A percentile compares a stretch with the other conserved stretches of the same genome.
phyloP scores from a whole-genome alignment of 768 basidiomycete species.

The Sporobolomyces roseus region DNA sequence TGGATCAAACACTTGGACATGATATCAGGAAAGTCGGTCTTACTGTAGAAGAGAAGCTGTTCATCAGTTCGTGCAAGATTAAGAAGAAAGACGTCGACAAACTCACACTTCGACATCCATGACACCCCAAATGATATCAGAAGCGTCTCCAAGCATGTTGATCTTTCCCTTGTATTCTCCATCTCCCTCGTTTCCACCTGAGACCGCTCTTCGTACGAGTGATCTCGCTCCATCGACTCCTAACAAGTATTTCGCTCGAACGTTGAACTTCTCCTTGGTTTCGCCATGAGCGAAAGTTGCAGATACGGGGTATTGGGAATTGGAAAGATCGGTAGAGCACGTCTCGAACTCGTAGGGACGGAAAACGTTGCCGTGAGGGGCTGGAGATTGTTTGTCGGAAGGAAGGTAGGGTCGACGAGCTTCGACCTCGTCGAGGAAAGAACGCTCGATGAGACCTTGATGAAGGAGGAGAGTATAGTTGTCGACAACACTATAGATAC shows the following conservation, averaged over 20 bases:
- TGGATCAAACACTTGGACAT: constrained; percentile 56
- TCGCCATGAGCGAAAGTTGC: constrained; percentile 35
- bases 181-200: constrained; percentile 40
- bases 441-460: constrained; percentile 45
- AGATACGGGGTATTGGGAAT: constrained; percentile 39
- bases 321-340: constrained; percentile 34
- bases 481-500: constrained; percentile 33
- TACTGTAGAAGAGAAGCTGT: constrained; percentile 49
- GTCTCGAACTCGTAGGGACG: constrained; percentile 43
- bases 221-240: constrained; percentile 64
- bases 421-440: constrained; percentile 44
- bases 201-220: constrained; percentile 60
- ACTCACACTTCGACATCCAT: constrained; percentile 37
- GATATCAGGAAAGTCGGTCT: constrained; percentile 72
- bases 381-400: constrained; percentile 28
- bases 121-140: constrained; percentile 62
- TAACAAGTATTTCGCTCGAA: constrained; percentile 44
- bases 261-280: constrained; percentile 35
- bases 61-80: constrained; percentile 39
- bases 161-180: constrained; percentile 53
- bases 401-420: constrained; percentile 43
- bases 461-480: constrained; percentile 45
- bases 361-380: constrained; percentile 43
- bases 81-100: background rate
- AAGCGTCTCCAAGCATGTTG: constrained; percentile 72